These are phyloP conservation scores for Silene uniflora DNA, from an alignment of 148 eudicot species.

Conservation along the genomic window DNA sequence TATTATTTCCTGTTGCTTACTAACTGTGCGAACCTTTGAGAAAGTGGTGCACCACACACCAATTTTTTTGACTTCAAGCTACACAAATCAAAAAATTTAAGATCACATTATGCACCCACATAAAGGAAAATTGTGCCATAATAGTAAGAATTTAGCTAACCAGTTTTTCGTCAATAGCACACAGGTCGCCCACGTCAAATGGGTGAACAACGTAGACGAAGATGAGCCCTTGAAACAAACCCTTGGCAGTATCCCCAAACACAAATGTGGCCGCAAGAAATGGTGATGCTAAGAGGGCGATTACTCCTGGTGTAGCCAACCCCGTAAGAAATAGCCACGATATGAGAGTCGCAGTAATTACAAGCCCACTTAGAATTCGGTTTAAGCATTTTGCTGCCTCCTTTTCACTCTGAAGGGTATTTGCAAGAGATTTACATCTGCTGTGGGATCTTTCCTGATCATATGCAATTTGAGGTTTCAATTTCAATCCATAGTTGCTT, in stretches of 20 bases:
- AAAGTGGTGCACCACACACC: slow-evolving; percentile 16
- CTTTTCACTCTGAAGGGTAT: slow-evolving; percentile 8
- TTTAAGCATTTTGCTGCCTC: slow-evolving; percentile 40
- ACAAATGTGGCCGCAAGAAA: slow-evolving; percentile 45
- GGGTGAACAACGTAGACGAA: slow-evolving; percentile 50
- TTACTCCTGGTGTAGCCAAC: slow-evolving; percentile 39
- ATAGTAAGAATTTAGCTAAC: neutral
- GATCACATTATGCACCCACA: neutral
- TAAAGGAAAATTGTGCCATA: too few relatives aligned
- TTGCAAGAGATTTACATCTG: slow-evolving; percentile 10
- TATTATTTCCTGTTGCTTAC: slow-evolving; percentile 1
- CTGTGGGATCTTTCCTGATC: slow-evolving; percentile 12
- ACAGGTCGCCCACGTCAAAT: slow-evolving; percentile 48
- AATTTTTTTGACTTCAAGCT: slow-evolving; percentile 13
- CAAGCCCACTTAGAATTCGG: slow-evolving; percentile 37
- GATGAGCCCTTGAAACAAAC: slow-evolving; percentile 45
- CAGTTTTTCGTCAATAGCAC: slow-evolving; percentile 35
- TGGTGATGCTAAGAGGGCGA: slow-evolving; percentile 41
- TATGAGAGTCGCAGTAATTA: slow-evolving; percentile 26
- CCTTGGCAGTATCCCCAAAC: slow-evolving; percentile 47
- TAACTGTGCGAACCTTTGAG: neutral
- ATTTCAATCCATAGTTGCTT: neutral
- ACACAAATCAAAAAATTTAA: neutral
- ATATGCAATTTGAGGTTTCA: neutral
- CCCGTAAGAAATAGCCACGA: slow-evolving; percentile 44